phyloP scores from a whole-genome alignment of 176 grass and related monocot genomes.

The Hyparrhenia diplandra region DNA sequence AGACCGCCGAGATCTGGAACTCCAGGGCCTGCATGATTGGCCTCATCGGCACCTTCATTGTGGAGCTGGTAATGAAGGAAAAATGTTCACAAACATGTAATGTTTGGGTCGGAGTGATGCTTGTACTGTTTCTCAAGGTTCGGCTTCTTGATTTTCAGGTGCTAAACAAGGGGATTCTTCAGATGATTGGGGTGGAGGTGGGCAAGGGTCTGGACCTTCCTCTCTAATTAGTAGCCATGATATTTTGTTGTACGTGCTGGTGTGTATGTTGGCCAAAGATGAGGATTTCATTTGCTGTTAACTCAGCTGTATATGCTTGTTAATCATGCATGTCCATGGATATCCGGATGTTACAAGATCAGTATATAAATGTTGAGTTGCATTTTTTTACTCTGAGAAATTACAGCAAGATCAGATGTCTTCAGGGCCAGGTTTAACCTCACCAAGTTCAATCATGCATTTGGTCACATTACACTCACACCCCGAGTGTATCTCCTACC shows the following conservation, averaged over 20 bases:
- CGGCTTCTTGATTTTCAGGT: slow-evolving; percentile 33
- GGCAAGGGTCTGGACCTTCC: slow-evolving; percentile 85
- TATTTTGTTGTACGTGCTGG: neutral
- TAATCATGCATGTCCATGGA: neutral
- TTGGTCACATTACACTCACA: too few relatives aligned
- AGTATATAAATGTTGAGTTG: neutral
- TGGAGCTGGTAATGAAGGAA: slow-evolving; percentile 54
- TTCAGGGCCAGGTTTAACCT: neutral
- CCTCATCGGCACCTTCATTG: slow-evolving; percentile 67
- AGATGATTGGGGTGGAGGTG: slow-evolving; percentile 71
- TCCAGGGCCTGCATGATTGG: slow-evolving; percentile 89
- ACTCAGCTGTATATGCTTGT: neutral
- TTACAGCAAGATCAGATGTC: neutral
- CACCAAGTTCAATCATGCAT: neutral
- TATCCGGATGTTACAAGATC: neutral
- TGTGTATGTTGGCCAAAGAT: neutral
- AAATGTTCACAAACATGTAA: neutral
- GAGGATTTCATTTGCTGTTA: neutral
- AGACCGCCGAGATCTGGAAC: slow-evolving; percentile 83
- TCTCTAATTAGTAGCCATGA: slow-evolving; percentile 32
- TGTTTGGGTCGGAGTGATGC: neutral
- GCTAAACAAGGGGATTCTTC: slow-evolving; percentile 64
- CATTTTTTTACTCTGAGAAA: neutral
- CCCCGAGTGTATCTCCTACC: too few relatives aligned
- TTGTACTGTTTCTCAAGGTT: neutral